A percentile compares a stretch with the other conserved stretches of the same genome.
Conservation (phyloP, 139 green algal genomes). For the Mychonastes homosphaera region DNA sequence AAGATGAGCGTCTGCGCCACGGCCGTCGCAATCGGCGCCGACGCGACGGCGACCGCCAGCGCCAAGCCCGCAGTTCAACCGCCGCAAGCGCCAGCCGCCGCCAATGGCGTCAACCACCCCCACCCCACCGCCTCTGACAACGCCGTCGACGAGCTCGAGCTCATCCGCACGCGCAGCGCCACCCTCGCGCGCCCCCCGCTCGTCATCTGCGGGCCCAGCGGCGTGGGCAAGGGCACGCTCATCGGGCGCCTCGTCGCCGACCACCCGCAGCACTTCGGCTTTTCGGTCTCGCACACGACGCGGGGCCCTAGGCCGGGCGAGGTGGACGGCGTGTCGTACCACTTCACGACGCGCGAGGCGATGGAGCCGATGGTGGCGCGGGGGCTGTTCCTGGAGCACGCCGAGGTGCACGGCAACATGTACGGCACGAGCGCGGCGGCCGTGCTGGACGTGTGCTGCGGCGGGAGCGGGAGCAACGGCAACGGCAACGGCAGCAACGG, state of each 20-base stretch:
- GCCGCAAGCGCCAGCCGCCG: no score
- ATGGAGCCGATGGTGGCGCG: conserved; percentile 49
- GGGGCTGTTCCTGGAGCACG: conserved; percentile 73
- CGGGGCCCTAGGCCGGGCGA: conserved; percentile 19
- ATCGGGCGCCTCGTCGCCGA: conserved; percentile 52
- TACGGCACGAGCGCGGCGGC: conserved; percentile 65
- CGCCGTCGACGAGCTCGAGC: no score
- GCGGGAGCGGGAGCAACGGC: no score
- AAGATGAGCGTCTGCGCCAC: no score
- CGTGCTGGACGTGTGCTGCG: conserved; percentile 45
- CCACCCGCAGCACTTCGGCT: conserved; percentile 48
- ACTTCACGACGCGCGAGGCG: conserved; percentile 44
- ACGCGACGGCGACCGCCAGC: no score
- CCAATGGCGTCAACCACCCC: no score
- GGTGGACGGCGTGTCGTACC: conserved; percentile 71
- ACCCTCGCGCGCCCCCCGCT: conserved; percentile 20
- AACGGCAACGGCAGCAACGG: no score
- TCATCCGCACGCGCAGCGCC: conserved; percentile 4
- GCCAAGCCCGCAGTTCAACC: no score
- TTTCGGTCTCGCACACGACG: conserved; percentile 75
- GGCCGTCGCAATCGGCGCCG: no score
- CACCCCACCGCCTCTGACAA: no score
- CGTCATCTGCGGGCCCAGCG: conserved; percentile 69
- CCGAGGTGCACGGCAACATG: conserved; percentile 74
- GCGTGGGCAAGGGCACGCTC: conserved; percentile 81